Evolutionary conservation across 2,329 filamentous ascomycete species (phyloP).

Genomic region (Alternaria sp.): DNA sequence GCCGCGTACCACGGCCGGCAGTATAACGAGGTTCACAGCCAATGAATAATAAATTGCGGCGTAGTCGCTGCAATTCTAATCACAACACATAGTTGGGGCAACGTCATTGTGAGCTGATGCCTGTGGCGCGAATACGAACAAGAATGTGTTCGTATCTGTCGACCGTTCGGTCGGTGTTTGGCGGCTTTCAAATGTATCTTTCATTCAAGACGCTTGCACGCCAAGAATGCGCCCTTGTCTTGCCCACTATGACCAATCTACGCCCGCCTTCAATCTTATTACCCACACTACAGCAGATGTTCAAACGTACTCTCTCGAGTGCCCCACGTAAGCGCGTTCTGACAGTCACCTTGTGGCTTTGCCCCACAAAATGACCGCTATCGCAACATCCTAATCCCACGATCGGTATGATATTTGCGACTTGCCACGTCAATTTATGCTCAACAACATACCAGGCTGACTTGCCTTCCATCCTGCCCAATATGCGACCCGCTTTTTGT

Average conservation of each 20-base stretch:
- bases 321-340: background rate
- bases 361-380: background rate
- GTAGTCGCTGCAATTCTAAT: background rate
- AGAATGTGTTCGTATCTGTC: background rate
- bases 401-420: background rate
- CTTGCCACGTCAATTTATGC: background rate
- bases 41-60: slow-evolving; percentile 1
- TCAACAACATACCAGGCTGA: background rate
- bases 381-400: background rate
- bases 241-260: background rate
- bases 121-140: background rate
- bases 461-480: background rate
- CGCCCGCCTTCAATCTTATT: background rate
- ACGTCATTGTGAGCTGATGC: background rate
- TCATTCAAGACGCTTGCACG: background rate
- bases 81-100: background rate
- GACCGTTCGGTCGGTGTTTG: background rate
- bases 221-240: background rate
- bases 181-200: background rate
- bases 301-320: background rate
- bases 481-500: background rate
- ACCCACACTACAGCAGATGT: background rate
- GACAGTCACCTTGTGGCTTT: background rate
- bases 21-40: background rate
- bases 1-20: background rate